Evolutionary conservation across 495 filamentous ascomycete genomes (phyloP).

Genomic region (Xylaria flabelliformis): DNA sequence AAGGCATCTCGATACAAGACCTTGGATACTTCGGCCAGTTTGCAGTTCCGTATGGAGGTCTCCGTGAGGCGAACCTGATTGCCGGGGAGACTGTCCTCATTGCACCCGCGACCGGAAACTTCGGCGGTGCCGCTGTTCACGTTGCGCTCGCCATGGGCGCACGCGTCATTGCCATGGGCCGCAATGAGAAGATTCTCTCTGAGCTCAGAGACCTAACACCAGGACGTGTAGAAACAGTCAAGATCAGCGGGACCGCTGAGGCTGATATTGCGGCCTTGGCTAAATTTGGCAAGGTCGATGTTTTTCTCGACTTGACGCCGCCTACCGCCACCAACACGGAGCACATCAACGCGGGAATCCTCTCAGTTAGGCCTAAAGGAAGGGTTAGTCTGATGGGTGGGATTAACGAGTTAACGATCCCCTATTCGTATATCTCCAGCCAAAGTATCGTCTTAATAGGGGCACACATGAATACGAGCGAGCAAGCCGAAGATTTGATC

Average conservation of each 20-base stretch:
- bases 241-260: neutral
- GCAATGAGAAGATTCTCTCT: conserved; percentile 46
- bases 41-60: neutral
- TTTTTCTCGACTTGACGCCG: neutral
- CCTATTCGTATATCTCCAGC: neutral
- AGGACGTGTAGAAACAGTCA: neutral
- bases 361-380: neutral
- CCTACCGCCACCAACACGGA: neutral
- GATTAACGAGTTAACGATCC: neutral
- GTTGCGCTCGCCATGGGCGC: conserved; percentile 61
- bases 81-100: conserved; percentile 61
- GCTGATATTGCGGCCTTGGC: neutral
- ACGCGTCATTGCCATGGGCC: conserved; percentile 57
- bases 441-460: neutral
- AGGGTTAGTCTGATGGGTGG: neutral
- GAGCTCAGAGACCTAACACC: conserved; percentile 18
- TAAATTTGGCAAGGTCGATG: neutral
- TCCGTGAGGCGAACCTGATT: neutral
- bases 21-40: conserved; percentile 25
- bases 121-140: conserved; percentile 53
- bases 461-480: neutral
- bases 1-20: conserved; percentile 33
- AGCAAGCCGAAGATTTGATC: neutral
- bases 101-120: conserved; percentile 58
- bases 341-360: neutral